Conservation (phyloP, 768 basidiomycete species). For the Hypholoma fasciculare region DNA sequence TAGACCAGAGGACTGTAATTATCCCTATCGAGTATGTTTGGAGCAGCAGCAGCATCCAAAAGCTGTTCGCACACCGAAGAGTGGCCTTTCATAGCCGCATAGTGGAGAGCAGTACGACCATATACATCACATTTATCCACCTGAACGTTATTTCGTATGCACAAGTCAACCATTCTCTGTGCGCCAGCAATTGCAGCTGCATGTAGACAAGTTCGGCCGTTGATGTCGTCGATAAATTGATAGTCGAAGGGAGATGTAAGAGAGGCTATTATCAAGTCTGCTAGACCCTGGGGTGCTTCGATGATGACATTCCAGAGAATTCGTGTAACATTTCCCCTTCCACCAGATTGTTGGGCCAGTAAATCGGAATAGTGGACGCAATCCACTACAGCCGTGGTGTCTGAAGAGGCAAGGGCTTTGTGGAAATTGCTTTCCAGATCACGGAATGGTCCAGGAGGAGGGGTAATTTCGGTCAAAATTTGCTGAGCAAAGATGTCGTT, state of each 20-base stretch:
- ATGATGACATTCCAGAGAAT: slow-evolving; percentile 93
- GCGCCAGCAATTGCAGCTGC: slow-evolving; percentile 89
- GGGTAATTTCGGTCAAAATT: slow-evolving; percentile 60
- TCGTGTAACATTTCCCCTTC: slow-evolving; percentile 75
- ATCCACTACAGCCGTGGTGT: slow-evolving; percentile 62
- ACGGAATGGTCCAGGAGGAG: slow-evolving; percentile 71
- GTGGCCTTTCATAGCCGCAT: slow-evolving; percentile 94
- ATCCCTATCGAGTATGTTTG: slow-evolving; percentile 82
- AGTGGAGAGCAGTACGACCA: slow-evolving; percentile 92
- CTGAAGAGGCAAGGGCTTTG: slow-evolving; percentile 68
- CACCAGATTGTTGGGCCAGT: slow-evolving; percentile 58
- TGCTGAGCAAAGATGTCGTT: slow-evolving; percentile 77
- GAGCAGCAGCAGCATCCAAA: slow-evolving; percentile 64
- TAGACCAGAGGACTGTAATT: slow-evolving; percentile 95
- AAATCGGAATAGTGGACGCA: slow-evolving; percentile 71
- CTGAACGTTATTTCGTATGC: slow-evolving; percentile 71
- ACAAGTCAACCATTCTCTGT: slow-evolving; percentile 74
- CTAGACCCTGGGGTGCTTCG: slow-evolving; percentile 72
- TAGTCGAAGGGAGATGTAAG: slow-evolving; percentile 80
- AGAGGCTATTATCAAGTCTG: slow-evolving; percentile 72
- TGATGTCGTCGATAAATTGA: slow-evolving; percentile 93
- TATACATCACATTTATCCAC: slow-evolving; percentile 83
- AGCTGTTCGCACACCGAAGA: slow-evolving; percentile 72
- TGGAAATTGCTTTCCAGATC: slow-evolving; percentile 89
- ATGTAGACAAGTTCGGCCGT: slow-evolving; percentile 90